A percentile compares a stretch with the other conserved stretches of the same genome.
These are phyloP conservation scores for Ustilago nuda DNA, from an alignment of 1,284 basidiomycete genomes.

Conservation along the genomic window DNA sequence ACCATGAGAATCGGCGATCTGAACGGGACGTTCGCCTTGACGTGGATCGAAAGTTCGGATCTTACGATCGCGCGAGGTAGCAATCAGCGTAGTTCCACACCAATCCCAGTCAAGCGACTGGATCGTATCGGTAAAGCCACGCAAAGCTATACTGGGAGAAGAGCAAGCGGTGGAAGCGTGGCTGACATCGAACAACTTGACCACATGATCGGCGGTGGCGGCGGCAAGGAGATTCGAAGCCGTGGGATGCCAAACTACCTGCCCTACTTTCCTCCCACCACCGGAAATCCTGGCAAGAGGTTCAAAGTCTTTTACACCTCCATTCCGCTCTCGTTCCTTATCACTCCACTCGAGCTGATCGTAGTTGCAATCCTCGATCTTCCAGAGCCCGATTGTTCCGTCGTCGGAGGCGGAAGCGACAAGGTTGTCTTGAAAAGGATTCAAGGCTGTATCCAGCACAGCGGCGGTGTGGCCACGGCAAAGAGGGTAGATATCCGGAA, in stretches of 20 bases:
- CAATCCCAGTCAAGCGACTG: conserved; percentile 88
- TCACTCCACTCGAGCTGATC: conserved; percentile 62
- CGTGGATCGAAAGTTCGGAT: conserved; percentile 90
- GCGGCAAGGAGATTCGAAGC: conserved; percentile 87
- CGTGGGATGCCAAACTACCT: conserved; percentile 93
- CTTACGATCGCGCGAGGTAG: conserved; percentile 88
- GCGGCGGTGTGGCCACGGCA: conserved; percentile 84
- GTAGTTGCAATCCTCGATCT: conserved; percentile 79
- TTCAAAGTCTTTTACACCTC: conserved; percentile 80
- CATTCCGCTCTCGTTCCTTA: conserved; percentile 58
- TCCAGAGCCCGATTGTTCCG: conserved; percentile 91
- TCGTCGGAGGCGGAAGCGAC: conserved; percentile 93
- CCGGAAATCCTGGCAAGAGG: conserved; percentile 74
- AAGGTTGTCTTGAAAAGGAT: conserved; percentile 89
- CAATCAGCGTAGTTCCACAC: conserved; percentile 79
- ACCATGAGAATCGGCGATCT: conserved; percentile 84
- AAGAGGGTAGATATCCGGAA: conserved; percentile 91
- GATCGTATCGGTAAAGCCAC: conserved; percentile 86
- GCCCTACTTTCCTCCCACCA: conserved; percentile 83
- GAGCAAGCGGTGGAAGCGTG: conserved; percentile 70
- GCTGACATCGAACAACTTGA: conserved; percentile 85
- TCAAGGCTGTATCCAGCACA: conserved; percentile 97
- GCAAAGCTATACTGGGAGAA: conserved; percentile 72
- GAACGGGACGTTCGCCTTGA: conserved; percentile 81
- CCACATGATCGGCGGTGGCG: conserved; percentile 86